These are phyloP conservation scores for Sonneratia caseolaris DNA, from an alignment of 345 rosid species.

Conservation along the genomic window DNA sequence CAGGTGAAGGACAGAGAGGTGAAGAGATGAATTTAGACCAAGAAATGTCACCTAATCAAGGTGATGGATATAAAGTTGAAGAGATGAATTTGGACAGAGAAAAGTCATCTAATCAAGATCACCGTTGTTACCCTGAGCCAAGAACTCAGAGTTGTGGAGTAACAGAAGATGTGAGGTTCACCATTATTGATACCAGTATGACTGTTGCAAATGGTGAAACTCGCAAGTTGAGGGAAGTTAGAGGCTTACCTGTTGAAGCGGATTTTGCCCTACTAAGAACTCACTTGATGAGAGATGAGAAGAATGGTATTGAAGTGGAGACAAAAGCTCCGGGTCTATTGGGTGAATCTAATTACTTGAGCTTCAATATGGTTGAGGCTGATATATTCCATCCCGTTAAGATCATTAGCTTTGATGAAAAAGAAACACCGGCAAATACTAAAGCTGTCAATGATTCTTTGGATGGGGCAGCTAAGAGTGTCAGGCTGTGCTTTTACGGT, in stretches of 20 bases:
- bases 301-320: slow-evolving; percentile 14
- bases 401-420: not conserved
- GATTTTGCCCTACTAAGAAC: slow-evolving; percentile 8
- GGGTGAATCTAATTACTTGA: not conserved
- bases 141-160: slow-evolving; percentile 7
- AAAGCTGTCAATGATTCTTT: not conserved
- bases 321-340: not conserved
- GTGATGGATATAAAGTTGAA: slow-evolving; percentile 10
- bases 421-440: not conserved
- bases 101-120: slow-evolving; percentile 8
- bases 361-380: slow-evolving; percentile 1
- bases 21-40: slow-evolving; percentile 17
- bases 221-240: slow-evolving; percentile 28
- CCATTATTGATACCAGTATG: slow-evolving; percentile 32
- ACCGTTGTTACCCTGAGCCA: slow-evolving; percentile 29
- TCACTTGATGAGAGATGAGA: slow-evolving; percentile 22
- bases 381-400: not conserved
- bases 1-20: slow-evolving; percentile 9
- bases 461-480: not conserved
- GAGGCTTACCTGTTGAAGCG: slow-evolving; percentile 28
- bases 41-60: not conserved
- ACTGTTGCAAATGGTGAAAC: slow-evolving; percentile 22
- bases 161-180: slow-evolving; percentile 20
- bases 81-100: slow-evolving; percentile 14
- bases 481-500: not conserved